Percentiles rank a stretch among this genome's conserved stretches.
Conservation (phyloP, 2,329 filamentous ascomycete species). For the Nannizziopsis barbatae region DNA sequence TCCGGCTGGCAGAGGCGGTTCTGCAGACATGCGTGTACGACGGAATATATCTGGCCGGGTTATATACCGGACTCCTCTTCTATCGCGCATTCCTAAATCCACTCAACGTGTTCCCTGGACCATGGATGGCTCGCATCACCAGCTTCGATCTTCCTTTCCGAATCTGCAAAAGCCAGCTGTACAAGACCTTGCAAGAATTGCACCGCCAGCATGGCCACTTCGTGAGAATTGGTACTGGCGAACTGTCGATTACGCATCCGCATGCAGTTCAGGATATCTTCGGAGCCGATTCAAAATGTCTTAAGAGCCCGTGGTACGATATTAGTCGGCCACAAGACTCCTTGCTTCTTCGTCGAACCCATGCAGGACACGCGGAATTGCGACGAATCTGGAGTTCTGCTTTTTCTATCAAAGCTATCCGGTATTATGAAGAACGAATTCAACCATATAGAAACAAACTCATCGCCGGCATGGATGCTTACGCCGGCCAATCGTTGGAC, state of each 20-base stretch:
- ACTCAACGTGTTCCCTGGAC: conserved; percentile 21
- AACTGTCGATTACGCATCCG: conserved; percentile 17
- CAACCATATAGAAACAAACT: conserved; percentile 7
- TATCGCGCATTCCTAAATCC: conserved; percentile 23
- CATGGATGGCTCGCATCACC: conserved; percentile 17
- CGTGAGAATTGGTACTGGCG: conserved; percentile 20
- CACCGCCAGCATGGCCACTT: conserved; percentile 23
- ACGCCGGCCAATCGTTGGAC: conserved; percentile 1
- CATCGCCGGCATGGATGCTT: conserved; percentile 3
- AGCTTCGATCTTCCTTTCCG: conserved; percentile 16
- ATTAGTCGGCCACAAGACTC: conserved; percentile 17
- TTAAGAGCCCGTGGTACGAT: conserved; percentile 23
- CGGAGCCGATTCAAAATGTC: conserved; percentile 16
- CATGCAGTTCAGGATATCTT: conserved; percentile 15
- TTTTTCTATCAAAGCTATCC: conserved; percentile 20
- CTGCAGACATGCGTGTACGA: too few relatives aligned
- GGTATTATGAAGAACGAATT: conserved; percentile 12
- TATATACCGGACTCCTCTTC: conserved; percentile 18
- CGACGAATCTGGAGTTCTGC: conserved; percentile 24
- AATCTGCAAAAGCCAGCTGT: neutral
- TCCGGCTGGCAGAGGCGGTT: too few relatives aligned
- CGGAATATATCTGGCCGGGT: neutral
- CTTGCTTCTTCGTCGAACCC: conserved; percentile 19
- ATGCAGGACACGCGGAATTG: conserved; percentile 16
- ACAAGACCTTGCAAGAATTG: conserved; percentile 15